A percentile compares a stretch with the other conserved stretches of the same genome.
phyloP scores from a whole-genome alignment of 2,329 filamentous ascomycete genomes.

The Fusarium bulbicola region DNA sequence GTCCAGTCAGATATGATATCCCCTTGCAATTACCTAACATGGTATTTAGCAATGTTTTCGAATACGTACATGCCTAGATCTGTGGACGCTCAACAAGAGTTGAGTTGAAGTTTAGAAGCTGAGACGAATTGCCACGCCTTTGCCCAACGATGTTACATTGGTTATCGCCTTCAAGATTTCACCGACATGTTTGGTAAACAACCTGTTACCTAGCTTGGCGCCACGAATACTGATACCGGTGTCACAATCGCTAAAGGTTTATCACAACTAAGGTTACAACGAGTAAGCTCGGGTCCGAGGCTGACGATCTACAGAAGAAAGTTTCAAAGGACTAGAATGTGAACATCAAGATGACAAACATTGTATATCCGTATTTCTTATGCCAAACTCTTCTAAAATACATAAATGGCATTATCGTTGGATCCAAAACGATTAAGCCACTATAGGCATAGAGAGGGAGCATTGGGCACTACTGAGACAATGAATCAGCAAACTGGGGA shows the following conservation, averaged over 20 bases:
- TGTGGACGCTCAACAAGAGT: neutral
- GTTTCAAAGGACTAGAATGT: neutral
- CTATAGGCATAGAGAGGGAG: neutral
- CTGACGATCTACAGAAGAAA: neutral
- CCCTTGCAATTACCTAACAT: neutral
- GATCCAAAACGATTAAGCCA: neutral
- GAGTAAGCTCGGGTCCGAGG: slow-evolving; percentile 3
- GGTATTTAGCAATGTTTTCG: neutral
- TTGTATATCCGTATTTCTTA: neutral
- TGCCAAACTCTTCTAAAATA: neutral
- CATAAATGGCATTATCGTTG: neutral
- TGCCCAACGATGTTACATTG: slow-evolving; percentile 8
- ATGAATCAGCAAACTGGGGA: slow-evolving; percentile 13
- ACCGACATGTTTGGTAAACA: neutral
- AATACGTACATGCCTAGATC: slow-evolving; percentile 1
- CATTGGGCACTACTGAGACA: neutral
- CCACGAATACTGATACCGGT: slow-evolving; percentile 2
- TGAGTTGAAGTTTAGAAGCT: neutral
- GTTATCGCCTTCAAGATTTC: neutral
- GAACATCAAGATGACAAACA: neutral
- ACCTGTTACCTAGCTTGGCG: slow-evolving; percentile 11
- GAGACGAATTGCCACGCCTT: slow-evolving; percentile 23
- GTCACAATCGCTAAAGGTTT: slow-evolving; percentile 19
- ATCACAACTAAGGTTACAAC: slow-evolving; percentile 11
- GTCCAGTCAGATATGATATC: neutral